These are phyloP conservation scores for Papilionanthe hybrid DNA, from an alignment of 116 monocot species.

Conservation along the genomic window DNA sequence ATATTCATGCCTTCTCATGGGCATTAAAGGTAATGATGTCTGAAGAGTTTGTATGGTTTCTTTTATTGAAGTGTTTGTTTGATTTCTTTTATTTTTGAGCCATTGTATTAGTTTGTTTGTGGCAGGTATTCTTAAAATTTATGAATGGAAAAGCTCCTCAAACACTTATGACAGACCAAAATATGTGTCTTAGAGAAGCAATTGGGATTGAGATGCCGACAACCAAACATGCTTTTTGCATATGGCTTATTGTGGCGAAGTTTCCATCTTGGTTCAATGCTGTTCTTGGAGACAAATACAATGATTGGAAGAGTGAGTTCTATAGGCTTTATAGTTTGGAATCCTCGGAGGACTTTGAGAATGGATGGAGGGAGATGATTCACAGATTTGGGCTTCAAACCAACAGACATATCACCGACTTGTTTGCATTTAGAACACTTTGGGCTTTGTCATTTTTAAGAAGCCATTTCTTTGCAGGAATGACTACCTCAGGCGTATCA, in stretches of 20 bases:
- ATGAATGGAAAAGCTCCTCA: conserved; percentile 75
- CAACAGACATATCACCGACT: conserved; percentile 62
- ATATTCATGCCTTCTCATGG: conserved; percentile 61
- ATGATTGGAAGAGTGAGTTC: conserved; percentile 66
- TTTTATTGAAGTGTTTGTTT: neutral
- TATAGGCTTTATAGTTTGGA: conserved; percentile 67
- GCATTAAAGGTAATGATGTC: conserved; percentile 57
- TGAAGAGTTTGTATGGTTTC: neutral
- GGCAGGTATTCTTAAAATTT: conserved; percentile 72
- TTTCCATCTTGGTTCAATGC: conserved; percentile 81
- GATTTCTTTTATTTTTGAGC: neutral
- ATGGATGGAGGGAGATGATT: conserved; percentile 76
- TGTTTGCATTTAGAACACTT: conserved; percentile 49
- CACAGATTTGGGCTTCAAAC: conserved; percentile 55
- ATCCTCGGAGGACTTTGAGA: conserved; percentile 60
- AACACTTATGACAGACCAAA: conserved; percentile 80
- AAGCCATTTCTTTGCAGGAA: conserved; percentile 69
- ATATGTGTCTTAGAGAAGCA: conserved; percentile 64
- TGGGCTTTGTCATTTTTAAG: conserved; percentile 88
- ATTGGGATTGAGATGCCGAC: conserved; percentile 58
- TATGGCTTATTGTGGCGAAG: conserved; percentile 68
- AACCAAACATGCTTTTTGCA: conserved; percentile 67
- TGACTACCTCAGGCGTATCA: conserved; percentile 43
- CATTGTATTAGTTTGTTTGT: conserved; percentile 11
- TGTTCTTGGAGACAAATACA: conserved; percentile 68